Conservation (phyloP, 176 grass and related monocot genomes). For the Zea mays region Zm-B73-REFERENCE-NAM-5.0 NC_050099.1:42775501-42776000, state of each 20-base stretch:
- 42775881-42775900: constrained; percentile 75
- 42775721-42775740: constrained; percentile 56
- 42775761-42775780: constrained; percentile 74
- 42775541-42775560: constrained; percentile 77
- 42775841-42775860: constrained; percentile 54
- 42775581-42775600: constrained; percentile 56
- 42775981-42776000: constrained; percentile 84
- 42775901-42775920: constrained; percentile 71
- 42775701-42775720: constrained; percentile 72
- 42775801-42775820: constrained; percentile 76
- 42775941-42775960: constrained; percentile 74
- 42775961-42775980: constrained; percentile 73
- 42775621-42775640: constrained; percentile 62
- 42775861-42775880: constrained; percentile 68
- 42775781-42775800: constrained; percentile 88
- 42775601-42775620: constrained; percentile 61
- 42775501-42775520: constrained; percentile 64
- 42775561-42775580: constrained; percentile 55
- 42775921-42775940: constrained; percentile 69
- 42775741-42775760: constrained; percentile 79
- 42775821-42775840: constrained; percentile 66
- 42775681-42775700: constrained; percentile 60
- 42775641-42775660: constrained; percentile 60
- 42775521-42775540: constrained; percentile 53
- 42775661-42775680: constrained; percentile 53